phyloP scores from a whole-genome alignment of 2,329 filamentous ascomycete species.

The Fusarium burgessii region DNA sequence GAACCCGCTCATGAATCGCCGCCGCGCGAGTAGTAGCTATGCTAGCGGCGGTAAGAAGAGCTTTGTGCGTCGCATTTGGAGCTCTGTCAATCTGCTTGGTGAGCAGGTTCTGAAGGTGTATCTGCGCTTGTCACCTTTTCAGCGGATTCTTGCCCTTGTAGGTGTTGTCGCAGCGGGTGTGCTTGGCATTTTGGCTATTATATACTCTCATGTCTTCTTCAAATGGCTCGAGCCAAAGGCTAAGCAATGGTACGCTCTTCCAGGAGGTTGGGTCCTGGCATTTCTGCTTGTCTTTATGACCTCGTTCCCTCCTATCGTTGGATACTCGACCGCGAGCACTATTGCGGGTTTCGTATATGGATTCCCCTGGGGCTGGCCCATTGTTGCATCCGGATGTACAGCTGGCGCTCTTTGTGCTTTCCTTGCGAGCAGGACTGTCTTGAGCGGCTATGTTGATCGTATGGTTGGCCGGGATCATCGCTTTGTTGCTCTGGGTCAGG shows the following conservation, averaged over 20 bases:
- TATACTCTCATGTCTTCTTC: constrained; percentile 87
- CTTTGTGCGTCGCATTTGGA: constrained; percentile 50
- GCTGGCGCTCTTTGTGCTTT: constrained; percentile 84
- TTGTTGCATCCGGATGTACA: constrained; percentile 83
- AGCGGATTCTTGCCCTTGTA: constrained; percentile 69
- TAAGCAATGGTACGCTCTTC: constrained; percentile 79
- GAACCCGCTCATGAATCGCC: constrained; percentile 53
- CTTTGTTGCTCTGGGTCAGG: constrained; percentile 89
- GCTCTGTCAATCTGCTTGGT: constrained; percentile 57
- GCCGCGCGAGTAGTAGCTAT: constrained; percentile 33
- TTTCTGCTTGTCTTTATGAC: constrained; percentile 81
- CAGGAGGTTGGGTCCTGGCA: constrained; percentile 79
- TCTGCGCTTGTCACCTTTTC: constrained; percentile 67
- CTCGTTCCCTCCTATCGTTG: constrained; percentile 88
- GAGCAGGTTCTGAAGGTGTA: constrained; percentile 62
- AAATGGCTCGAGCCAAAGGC: constrained; percentile 78
- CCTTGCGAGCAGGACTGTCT: constrained; percentile 80
- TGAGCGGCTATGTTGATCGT: constrained; percentile 81
- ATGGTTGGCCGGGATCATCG: constrained; percentile 85
- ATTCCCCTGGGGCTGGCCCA: constrained; percentile 78
- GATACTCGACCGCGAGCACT: constrained; percentile 80
- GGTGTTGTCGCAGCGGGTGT: constrained; percentile 64
- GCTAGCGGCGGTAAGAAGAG: constrained; percentile 34
- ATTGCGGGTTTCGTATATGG: constrained; percentile 68
- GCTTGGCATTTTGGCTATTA: constrained; percentile 74